Base-by-base conservation (phyloP, 2,329 filamentous ascomycete genomes). In the Trematosphaeria pertusa region DNA sequence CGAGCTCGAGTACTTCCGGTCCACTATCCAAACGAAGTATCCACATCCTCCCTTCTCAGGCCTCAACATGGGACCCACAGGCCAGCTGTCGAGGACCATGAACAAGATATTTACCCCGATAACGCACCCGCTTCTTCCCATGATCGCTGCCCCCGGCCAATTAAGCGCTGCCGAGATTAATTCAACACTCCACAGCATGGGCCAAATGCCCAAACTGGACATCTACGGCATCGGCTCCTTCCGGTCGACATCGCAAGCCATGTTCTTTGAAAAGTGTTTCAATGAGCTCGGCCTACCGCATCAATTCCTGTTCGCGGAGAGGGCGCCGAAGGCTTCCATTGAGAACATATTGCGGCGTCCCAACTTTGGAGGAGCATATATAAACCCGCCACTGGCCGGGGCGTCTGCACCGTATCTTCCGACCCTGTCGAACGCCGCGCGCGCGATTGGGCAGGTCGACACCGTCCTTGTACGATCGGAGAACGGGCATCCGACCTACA, bases 91-190 rank as follows among this genome's bases (percentile, higher is more conserved):
- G 1, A 82, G 91, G 60, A 88, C 88, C 0, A 77, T 94, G 47
- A 95, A 95, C 73, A 89, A 87, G 45, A 87, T 93, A 51, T 93
- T 95, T 69, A 92, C 89, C 0, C 89, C 90, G 19, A 92, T 95
- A 65, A 95, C 91, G 0, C 90, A 96, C 62, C 89, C 90, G 1
- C 77, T 94, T 8, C 78, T 95, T 3, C 90, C 91, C 7, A 86
- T 91, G 64, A 90, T 94, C 47, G 90, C 90, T 18, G 90, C 90
- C 0, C 90, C 91, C 0, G 91, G 91, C 7, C 91, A 95, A 71
- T 78, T 96, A 75, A 92, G 88, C 57, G 88, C 89, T 1, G 87
- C 90, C 12, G 88, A 94, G 72, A 94, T 94, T 70, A 94, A 95
- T 64, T 82, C 84, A 36, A 87, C 88, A 3, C 74, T 94, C 21